Conservation (phyloP, 2,329 filamentous ascomycete species). For the Ceratocystis papillata region DNA sequence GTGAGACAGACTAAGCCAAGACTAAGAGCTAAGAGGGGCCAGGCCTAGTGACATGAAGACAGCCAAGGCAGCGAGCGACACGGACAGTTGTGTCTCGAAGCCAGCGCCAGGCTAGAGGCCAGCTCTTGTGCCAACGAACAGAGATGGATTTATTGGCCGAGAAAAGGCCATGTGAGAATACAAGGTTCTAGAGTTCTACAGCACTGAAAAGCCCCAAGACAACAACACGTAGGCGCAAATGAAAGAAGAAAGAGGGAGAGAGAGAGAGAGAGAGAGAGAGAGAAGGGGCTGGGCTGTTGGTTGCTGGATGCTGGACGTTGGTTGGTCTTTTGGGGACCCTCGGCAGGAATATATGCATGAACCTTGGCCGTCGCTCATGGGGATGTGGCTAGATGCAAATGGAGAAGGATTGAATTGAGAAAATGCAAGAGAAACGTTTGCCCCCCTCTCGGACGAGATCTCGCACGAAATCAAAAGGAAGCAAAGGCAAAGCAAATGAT, state of each 20-base stretch:
- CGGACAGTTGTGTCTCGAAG: not conserved
- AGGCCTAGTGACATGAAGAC: not conserved
- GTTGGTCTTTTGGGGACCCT: not conserved
- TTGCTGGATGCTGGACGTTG: not conserved
- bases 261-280: not conserved
- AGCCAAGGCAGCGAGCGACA: not conserved
- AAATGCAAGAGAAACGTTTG: not conserved
- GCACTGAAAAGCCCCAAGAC: not conserved
- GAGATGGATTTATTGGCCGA: slow-evolving; percentile 10
- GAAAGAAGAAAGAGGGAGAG: not conserved
- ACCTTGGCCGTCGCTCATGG: slow-evolving; percentile 4
- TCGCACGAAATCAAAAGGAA: not conserved
- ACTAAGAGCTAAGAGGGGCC: not conserved
- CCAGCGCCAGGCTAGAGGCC: not conserved
- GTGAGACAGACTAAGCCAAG: slow-evolving; percentile 4
- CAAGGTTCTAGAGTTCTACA: not conserved
- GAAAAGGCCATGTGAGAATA: slow-evolving; percentile 9
- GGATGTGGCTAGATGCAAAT: not conserved
- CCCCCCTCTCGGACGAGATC: slow-evolving; percentile 9
- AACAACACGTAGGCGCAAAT: not conserved
- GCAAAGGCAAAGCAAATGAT: not conserved
- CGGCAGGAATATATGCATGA: slow-evolving; percentile 10
- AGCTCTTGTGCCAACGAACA: not conserved
- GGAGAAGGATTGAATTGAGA: not conserved
- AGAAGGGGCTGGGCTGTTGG: not conserved